A percentile compares a stretch with the other conserved stretches of the same genome.
These are phyloP conservation scores for Cornus florida DNA, from an alignment of 148 eudicot genomes.

Conservation along the genomic window DNA sequence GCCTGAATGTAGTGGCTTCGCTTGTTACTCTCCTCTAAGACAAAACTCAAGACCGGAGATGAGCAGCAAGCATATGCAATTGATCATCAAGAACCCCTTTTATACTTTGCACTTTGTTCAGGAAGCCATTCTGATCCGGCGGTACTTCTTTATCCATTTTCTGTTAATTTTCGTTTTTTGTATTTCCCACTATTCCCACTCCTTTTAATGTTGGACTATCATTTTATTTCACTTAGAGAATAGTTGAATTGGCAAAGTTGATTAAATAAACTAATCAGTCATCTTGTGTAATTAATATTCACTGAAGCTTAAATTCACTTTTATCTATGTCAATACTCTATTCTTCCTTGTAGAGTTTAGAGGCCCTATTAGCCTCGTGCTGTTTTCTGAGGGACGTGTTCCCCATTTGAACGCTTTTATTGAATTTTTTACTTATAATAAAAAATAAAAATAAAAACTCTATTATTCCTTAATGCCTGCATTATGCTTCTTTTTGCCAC, in stretches of 20 bases:
- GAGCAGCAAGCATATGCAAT: conserved; percentile 70
- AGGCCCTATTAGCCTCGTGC: no score
- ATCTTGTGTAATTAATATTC: background rate
- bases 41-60: conserved; percentile 73
- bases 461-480: background rate
- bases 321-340: background rate
- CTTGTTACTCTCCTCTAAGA: conserved; percentile 61
- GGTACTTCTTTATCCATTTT: conserved; percentile 39
- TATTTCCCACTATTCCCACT: background rate
- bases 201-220: background rate
- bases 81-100: conserved; percentile 88
- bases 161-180: background rate
- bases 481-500: no score
- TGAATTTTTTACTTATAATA: no score
- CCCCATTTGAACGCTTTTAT: no score
- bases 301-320: background rate
- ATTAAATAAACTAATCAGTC: background rate
- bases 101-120: conserved; percentile 84
- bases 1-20: conserved; percentile 72
- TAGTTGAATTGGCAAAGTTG: background rate
- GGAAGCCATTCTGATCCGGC: conserved; percentile 99
- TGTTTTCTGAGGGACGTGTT: no score
- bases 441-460: background rate
- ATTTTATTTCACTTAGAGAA: background rate
- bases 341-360: background rate